Evolutionary conservation across 306 rosid species (phyloP).

Genomic region (Rosa chinensis): DNA sequence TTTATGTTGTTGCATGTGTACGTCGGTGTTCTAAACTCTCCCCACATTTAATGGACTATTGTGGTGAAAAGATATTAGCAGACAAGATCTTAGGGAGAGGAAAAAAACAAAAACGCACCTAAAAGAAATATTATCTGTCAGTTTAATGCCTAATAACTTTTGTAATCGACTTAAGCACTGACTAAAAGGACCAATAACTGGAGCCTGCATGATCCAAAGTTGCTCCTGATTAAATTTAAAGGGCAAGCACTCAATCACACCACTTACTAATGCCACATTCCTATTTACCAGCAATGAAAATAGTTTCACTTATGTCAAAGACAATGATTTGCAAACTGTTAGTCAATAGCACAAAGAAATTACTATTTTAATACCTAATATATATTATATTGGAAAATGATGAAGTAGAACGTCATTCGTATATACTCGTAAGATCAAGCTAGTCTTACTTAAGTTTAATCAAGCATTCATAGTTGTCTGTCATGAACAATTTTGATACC

Average conservation of each 20-base stretch:
- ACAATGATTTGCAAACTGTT: not conserved
- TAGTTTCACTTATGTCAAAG: not conserved
- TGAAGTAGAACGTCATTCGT: not conserved
- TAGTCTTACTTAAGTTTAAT: too few relatives aligned
- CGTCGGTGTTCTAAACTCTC: too few relatives aligned
- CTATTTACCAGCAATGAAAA: not conserved
- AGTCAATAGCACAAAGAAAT: not conserved
- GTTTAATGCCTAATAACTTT: slow-evolving; percentile 10
- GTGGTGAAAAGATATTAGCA: slow-evolving; percentile 15
- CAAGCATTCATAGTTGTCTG: not conserved
- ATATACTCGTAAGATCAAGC: not conserved
- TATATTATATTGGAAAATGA: not conserved
- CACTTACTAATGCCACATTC: not conserved
- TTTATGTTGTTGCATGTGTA: too few relatives aligned
- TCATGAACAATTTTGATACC: not conserved
- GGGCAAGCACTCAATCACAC: not conserved
- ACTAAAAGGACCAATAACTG: not conserved
- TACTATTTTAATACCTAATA: not conserved
- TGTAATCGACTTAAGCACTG: slow-evolving; percentile 6
- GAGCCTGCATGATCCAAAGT: not conserved
- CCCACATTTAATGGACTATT: not conserved
- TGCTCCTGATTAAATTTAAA: not conserved
- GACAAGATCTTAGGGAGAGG: slow-evolving; percentile 43
- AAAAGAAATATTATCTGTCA: slow-evolving; percentile 1
- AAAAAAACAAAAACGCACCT: slow-evolving; percentile 3